Evolutionary conservation across 306 rosid genomes (phyloP).

Genomic region (Medicago truncatula): DNA sequence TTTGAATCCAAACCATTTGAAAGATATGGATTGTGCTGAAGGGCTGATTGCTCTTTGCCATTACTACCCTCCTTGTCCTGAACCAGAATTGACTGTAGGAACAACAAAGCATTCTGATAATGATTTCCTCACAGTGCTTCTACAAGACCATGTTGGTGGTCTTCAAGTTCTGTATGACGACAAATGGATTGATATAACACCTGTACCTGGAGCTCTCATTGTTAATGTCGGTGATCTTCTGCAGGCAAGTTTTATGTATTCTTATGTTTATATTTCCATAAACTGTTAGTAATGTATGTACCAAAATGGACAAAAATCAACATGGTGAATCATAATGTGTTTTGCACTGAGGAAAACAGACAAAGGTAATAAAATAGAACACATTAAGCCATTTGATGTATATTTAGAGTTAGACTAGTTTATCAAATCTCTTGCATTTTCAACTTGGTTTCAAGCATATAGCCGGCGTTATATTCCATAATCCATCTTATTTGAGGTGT

Average conservation of each 20-base stretch:
- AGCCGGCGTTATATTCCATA: no score
- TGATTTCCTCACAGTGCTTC: slow-evolving; percentile 44
- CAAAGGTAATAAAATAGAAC: no score
- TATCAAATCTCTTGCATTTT: no score
- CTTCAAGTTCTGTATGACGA: slow-evolving; percentile 38
- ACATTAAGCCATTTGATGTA: no score
- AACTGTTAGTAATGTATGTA: no score
- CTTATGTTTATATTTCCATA: no score
- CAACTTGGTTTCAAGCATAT: no score
- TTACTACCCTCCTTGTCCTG: slow-evolving; percentile 49
- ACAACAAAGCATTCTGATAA: slow-evolving; percentile 34
- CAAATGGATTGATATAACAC: slow-evolving; percentile 36
- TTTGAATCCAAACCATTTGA: slow-evolving; percentile 32
- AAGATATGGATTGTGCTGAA: slow-evolving; percentile 39
- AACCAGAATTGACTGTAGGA: slow-evolving; percentile 44
- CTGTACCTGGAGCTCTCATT: slow-evolving; percentile 41
- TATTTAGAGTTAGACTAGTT: no score
- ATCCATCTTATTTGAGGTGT: no score
- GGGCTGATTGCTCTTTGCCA: slow-evolving; percentile 19
- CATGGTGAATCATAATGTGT: no score
- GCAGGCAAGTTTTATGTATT: slow-evolving; percentile 38
- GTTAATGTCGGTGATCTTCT: slow-evolving; percentile 42
- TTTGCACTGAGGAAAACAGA: no score
- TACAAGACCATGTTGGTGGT: slow-evolving; percentile 46
- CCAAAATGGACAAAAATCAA: no score